A percentile compares a stretch with the other conserved stretches of the same genome.
phyloP scores from a whole-genome alignment of 768 basidiomycete species.

The Leccinum fibrillosum region DNA sequence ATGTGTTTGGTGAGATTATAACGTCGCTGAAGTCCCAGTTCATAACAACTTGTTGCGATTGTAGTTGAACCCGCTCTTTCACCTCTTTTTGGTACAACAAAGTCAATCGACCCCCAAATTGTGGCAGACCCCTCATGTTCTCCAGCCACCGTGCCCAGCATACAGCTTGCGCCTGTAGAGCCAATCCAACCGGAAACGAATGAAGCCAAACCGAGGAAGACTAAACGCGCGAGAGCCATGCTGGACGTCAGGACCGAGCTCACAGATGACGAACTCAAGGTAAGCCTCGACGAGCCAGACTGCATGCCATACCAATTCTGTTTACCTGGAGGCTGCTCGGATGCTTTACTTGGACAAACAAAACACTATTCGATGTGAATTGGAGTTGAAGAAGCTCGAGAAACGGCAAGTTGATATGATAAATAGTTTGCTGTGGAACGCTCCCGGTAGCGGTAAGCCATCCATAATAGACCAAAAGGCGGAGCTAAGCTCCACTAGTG shows the following conservation, averaged over 20 bases:
- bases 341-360: conserved; percentile 68
- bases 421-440: conserved; percentile 64
- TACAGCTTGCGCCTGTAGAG: neutral
- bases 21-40: neutral
- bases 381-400: conserved; percentile 51
- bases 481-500: conserved; percentile 39
- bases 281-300: conserved; percentile 19
- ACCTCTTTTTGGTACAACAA: conserved; percentile 1
- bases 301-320: neutral
- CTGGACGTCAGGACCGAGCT: conserved; percentile 76
- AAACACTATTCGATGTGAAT: conserved; percentile 45
- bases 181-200: neutral
- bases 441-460: conserved; percentile 58
- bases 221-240: conserved; percentile 51
- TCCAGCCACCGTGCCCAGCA: neutral
- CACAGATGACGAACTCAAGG: conserved; percentile 80
- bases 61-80: conserved; percentile 6
- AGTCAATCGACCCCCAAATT: conserved; percentile 5
- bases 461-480: neutral
- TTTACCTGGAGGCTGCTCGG: conserved; percentile 48
- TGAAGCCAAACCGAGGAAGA: conserved; percentile 32
- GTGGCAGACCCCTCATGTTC: neutral
- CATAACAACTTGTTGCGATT: neutral
- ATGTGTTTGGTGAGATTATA: conserved; percentile 7
- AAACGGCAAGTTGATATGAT: conserved; percentile 53